These are phyloP conservation scores for Evernia prunastri DNA, from an alignment of 495 filamentous ascomycete species.

Conservation along the genomic window DNA sequence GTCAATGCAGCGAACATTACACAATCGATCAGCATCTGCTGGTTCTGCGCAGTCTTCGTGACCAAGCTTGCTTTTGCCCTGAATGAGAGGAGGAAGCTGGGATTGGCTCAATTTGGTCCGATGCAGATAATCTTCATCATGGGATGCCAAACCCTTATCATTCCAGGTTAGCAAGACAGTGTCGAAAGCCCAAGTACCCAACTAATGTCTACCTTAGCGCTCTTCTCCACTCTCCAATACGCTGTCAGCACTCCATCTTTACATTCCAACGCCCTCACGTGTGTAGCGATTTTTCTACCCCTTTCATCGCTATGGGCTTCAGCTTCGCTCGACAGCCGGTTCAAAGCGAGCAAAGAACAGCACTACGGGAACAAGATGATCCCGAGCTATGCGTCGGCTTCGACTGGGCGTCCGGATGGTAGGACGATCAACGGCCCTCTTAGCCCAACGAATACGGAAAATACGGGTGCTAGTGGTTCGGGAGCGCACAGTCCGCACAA, in stretches of 20 bases:
- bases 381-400: constrained; percentile 11
- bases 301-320: constrained; percentile 73
- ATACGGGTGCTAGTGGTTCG: constrained; percentile 2
- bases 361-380: constrained; percentile 12
- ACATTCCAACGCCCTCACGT: constrained; percentile 54
- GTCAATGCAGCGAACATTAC: constrained; percentile 47
- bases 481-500: constrained; percentile 2
- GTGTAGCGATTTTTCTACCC: constrained; percentile 68
- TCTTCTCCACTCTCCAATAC: constrained; percentile 62
- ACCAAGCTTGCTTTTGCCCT: constrained; percentile 61
- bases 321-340: constrained; percentile 21
- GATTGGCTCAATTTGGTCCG: constrained; percentile 54
- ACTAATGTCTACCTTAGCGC: constrained; percentile 17
- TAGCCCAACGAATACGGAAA: constrained; percentile 21
- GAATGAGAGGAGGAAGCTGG: constrained; percentile 47
- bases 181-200: constrained; percentile 9
- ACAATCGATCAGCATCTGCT: constrained; percentile 61
- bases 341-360: constrained; percentile 5
- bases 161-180: constrained; percentile 58
- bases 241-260: constrained; percentile 49
- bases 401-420: constrained; percentile 14
- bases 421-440: constrained; percentile 20
- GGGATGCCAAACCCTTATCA: constrained; percentile 68
- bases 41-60: constrained; percentile 69
- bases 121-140: constrained; percentile 69